These are phyloP conservation scores for Penicillium herquei DNA, from an alignment of 495 filamentous ascomycete species.

Conservation along the genomic window DNA sequence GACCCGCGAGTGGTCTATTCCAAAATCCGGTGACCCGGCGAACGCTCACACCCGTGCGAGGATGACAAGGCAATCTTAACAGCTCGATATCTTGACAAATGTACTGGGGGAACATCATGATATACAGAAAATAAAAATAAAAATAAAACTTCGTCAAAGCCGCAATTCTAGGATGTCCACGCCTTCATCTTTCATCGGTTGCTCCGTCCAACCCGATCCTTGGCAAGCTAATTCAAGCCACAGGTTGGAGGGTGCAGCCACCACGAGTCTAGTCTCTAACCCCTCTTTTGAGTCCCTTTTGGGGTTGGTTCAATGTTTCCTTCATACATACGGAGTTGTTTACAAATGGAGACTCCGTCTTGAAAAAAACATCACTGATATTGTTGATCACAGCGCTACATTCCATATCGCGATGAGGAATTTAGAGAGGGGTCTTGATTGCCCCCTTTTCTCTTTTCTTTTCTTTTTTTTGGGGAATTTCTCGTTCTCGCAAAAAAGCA, in stretches of 20 bases:
- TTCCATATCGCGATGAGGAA: too few species aligned
- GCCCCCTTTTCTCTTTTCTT: neutral
- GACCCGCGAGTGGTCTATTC: slow-evolving; percentile 28
- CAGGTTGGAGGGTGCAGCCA: slow-evolving; percentile 20
- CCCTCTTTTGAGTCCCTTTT: slow-evolving; percentile 4
- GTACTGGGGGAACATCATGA: neutral
- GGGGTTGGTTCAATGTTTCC: too few species aligned
- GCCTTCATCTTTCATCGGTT: neutral
- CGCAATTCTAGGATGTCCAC: neutral
- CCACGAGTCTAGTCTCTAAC: slow-evolving; percentile 7
- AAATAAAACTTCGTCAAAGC: neutral
- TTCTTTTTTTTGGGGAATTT: neutral
- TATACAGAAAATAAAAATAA: neutral
- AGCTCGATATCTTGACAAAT: too few species aligned
- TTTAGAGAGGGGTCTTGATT: neutral
- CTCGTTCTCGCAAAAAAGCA: too few species aligned
- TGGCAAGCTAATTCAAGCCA: slow-evolving; percentile 29
- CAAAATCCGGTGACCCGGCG: slow-evolving; percentile 35
- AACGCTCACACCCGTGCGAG: slow-evolving; percentile 31
- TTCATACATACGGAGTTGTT: neutral
- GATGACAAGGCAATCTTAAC: slow-evolving; percentile 16
- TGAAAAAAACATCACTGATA: too few species aligned
- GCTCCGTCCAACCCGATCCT: slow-evolving; percentile 26
- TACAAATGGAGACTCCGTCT: too few species aligned
- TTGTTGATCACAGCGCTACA: too few species aligned